Evolutionary conservation across 345 rosid species (phyloP), one percentile per base, ranked within the genome.

Genomic region (Balakata baccata): DNA sequence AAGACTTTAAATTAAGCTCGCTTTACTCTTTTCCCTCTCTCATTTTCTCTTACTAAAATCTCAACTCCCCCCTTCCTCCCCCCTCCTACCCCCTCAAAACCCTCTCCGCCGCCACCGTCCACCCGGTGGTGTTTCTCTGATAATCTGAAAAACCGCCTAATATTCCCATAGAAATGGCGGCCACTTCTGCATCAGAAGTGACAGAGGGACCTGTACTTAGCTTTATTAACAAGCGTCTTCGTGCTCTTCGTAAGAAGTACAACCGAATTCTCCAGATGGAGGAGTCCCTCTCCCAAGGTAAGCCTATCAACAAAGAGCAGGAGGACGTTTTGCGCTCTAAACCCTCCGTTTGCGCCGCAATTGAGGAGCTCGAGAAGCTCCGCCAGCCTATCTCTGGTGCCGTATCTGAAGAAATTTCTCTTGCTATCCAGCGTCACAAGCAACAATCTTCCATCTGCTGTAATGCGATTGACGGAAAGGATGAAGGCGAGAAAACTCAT

Each of bases 351-450:
- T 6, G 75, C 70, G 83, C 89, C 67, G 76, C 86, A 4, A 89
- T 93, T 74, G 98, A 96, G 12, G 99, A 96, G 81, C 92, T 96
- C 62, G 99, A 93, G 72, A 93, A 90, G 89, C 88, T 96, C 41
- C 91, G 91, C 45, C 69, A 80, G 59, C 97, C 93, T 53, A 89
- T 96, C 68, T 62, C 87, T 60, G 62, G 67, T 65, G 97, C 98
- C 18, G 69, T 95, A 37, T 69, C 92, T 6, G 98, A 95, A 73
- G 99, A 93, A 78, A 81, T 93, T 81, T 71, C 64, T 34, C 85
- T 88, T 17, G 86, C 86, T 1, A 66, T 79, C 39, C 75, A 87
- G 17, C 78, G 60, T 20, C 59, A 20, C 67, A 60, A 14, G 16
- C 75, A 41, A 2, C 66, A 60, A 23, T 47, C 77, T 11, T 41